These are phyloP conservation scores for Fonticula alba DNA, from an alignment of 78 protist genomes.

Conservation along the genomic window DNA sequence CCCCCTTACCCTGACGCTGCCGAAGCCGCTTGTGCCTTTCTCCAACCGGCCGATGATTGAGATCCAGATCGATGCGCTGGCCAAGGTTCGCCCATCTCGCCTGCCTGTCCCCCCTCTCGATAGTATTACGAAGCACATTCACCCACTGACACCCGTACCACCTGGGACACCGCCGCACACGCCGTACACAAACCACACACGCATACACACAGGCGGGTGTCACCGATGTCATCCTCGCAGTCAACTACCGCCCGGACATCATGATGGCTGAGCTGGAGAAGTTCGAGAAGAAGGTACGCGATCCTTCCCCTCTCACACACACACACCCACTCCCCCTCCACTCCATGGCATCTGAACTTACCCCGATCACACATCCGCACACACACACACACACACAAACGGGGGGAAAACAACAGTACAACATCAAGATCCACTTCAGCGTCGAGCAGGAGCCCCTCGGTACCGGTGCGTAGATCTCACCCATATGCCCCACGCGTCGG, in stretches of 20 bases:
- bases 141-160: too few species aligned
- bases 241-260: slow-evolving; percentile 61
- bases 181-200: too few species aligned
- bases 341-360: neutral
- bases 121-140: too few species aligned
- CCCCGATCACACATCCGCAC: neutral
- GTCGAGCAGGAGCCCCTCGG: slow-evolving; percentile 74
- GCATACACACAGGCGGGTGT: slow-evolving; percentile 63
- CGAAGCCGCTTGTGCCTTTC: slow-evolving; percentile 85
- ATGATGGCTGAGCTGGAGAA: slow-evolving; percentile 27
- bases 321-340: neutral
- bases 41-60: slow-evolving; percentile 71
- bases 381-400: too few species aligned
- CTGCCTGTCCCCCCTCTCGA: neutral
- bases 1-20: slow-evolving; percentile 78
- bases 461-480: slow-evolving; percentile 37
- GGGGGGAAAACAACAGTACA: too few species aligned
- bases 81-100: slow-evolving; percentile 7
- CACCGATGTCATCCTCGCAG: slow-evolving; percentile 70
- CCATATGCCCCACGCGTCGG: too few species aligned
- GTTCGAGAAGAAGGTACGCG: slow-evolving; percentile 6
- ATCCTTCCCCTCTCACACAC: neutral
- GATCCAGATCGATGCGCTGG: slow-evolving; percentile 75
- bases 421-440: slow-evolving; percentile 47
- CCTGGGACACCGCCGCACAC: too few species aligned